A percentile compares a stretch with the other conserved stretches of the same genome.
Evolutionary conservation across 805 yeast genomes (phyloP).

Genomic region (Lipomyces chichibuensis): DNA sequence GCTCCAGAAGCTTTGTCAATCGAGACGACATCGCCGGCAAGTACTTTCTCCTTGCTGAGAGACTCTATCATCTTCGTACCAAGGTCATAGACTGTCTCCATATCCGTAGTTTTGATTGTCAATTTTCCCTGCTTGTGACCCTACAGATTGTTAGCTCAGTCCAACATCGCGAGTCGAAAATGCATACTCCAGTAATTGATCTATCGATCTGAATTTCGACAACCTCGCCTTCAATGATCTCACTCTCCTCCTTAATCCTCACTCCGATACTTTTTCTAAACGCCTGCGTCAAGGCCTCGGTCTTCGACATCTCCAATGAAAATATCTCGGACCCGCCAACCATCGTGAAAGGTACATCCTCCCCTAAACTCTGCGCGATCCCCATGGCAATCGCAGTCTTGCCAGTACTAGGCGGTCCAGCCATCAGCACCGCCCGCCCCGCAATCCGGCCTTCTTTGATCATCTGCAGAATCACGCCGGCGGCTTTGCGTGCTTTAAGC

Average conservation of each 20-base stretch:
- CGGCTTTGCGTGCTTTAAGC: conserved; percentile 87
- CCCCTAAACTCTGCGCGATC: conserved; percentile 52
- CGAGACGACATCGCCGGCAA: conserved; percentile 95
- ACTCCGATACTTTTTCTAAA: conserved; percentile 95
- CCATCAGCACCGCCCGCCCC: conserved; percentile 91
- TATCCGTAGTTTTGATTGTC: conserved; percentile 95
- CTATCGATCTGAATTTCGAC: conserved; percentile 95
- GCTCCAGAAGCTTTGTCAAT: conserved; percentile 96
- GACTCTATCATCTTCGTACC: conserved; percentile 95
- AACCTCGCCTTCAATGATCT: conserved; percentile 97
- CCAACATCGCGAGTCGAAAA: not conserved
- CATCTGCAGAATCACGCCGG: conserved; percentile 91
- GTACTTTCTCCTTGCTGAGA: conserved; percentile 87
- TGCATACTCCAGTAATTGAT: conserved; percentile 70
- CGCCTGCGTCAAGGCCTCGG: conserved; percentile 95
- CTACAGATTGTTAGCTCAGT: conserved; percentile 5
- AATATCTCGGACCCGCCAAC: conserved; percentile 93
- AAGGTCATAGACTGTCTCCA: conserved; percentile 96
- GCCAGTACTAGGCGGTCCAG: conserved; percentile 99
- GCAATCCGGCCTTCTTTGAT: conserved; percentile 93
- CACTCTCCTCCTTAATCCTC: conserved; percentile 94
- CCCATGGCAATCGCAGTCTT: conserved; percentile 99
- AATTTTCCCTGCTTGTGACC: conserved; percentile 98
- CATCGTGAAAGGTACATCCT: conserved; percentile 91
- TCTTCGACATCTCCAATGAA: conserved; percentile 88